These are phyloP conservation scores for Globisporangium alternatum DNA, from an alignment of 352 stramenopile species.

Conservation along the genomic window DNA sequence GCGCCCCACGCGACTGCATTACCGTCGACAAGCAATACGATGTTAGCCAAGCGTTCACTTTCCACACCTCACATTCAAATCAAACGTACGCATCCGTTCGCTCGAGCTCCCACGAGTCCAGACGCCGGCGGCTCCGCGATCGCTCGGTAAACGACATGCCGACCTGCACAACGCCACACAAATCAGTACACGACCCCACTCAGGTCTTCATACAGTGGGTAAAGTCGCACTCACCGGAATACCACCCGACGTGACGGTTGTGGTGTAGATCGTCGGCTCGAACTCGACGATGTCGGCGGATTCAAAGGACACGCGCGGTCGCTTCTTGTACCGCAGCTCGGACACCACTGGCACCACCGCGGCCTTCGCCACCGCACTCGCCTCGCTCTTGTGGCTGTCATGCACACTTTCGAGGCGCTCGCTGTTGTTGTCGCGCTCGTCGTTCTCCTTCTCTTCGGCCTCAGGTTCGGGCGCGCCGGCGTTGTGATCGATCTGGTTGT, in stretches of 20 bases:
- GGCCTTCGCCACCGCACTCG: not conserved
- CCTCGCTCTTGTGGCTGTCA: not conserved
- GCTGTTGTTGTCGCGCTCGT: slow-evolving; percentile 14
- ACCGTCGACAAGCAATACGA: not conserved
- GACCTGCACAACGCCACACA: not conserved
- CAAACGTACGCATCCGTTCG: not conserved
- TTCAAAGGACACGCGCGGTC: too few relatives aligned
- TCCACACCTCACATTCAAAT: not conserved
- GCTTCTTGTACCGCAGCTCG: too few relatives aligned
- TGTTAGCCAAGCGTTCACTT: not conserved
- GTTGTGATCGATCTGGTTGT: not conserved
- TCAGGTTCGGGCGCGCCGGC: slow-evolving; percentile 16
- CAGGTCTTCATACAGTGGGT: not conserved
- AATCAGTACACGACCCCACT: not conserved
- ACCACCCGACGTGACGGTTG: slow-evolving; percentile 49
- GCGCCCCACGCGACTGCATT: slow-evolving; percentile 53
- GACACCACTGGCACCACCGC: not conserved
- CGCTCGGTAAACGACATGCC: not conserved
- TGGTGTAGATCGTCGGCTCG: too few relatives aligned
- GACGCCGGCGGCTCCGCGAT: not conserved
- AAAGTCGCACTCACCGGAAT: not conserved
- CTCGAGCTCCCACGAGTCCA: slow-evolving; percentile 1
- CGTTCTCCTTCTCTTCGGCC: slow-evolving; percentile 24
- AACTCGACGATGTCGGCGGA: too few relatives aligned
- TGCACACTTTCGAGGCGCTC: not conserved